These are phyloP conservation scores for Lactifluus volemus DNA, from an alignment of 768 basidiomycete species.

Conservation along the genomic window DNA sequence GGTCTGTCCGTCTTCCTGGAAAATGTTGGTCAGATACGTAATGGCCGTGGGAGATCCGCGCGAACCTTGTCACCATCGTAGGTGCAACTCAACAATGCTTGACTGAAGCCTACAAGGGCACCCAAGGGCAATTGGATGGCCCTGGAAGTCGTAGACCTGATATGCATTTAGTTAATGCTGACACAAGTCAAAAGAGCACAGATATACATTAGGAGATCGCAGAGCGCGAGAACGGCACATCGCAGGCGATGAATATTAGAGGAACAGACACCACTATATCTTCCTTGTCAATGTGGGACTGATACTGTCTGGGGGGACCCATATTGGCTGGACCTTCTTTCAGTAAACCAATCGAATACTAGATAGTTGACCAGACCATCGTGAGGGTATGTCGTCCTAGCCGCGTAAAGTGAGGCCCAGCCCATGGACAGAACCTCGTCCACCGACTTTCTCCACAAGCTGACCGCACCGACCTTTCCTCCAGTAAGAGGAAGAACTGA, in stretches of 20 bases:
- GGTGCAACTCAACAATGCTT: constrained; percentile 39
- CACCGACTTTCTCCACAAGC: constrained; percentile 65
- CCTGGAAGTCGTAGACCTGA: constrained; percentile 46
- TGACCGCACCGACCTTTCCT: constrained; percentile 68
- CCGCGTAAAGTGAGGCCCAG: constrained; percentile 48
- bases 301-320: constrained; percentile 16
- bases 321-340: constrained; percentile 11
- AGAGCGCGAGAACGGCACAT: constrained; percentile 42
- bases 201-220: constrained; percentile 46
- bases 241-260: constrained; percentile 52
- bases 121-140: constrained; percentile 69
- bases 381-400: constrained; percentile 52
- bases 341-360: background rate
- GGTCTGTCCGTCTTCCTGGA: constrained; percentile 38
- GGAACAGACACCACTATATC: constrained; percentile 46
- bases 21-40: constrained; percentile 6
- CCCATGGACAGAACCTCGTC: constrained; percentile 61
- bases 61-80: constrained; percentile 36
- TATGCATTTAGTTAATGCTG: constrained; percentile 11
- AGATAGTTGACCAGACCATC: constrained; percentile 30
- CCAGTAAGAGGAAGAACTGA: constrained; percentile 59
- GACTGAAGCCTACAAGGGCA: constrained; percentile 42
- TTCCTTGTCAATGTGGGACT: constrained; percentile 21
- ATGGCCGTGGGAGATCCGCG: constrained; percentile 7
- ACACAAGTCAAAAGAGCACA: background rate